These are phyloP conservation scores for Phalaenopsis aphrodite DNA, from an alignment of 106 monocot species.

Conservation along the genomic window DNA sequence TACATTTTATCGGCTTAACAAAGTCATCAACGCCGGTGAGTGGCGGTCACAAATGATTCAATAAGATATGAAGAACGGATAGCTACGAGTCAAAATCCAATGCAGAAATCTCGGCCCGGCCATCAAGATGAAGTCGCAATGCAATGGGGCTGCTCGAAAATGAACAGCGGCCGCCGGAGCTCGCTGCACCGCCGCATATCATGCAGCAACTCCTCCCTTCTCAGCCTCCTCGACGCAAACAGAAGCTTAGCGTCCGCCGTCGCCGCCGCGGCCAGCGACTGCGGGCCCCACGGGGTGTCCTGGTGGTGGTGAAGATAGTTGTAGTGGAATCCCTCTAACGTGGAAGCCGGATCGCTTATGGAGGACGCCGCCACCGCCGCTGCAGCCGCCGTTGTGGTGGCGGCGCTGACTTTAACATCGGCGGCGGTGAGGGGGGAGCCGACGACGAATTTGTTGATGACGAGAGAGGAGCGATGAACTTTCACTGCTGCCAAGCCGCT, in stretches of 20 bases:
- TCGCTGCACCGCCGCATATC: constrained; percentile 76
- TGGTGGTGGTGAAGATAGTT: neutral
- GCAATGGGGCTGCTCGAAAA: constrained; percentile 89
- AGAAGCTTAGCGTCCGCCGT: constrained; percentile 38
- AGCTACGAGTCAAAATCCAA: neutral
- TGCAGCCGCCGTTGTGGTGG: constrained; percentile 26
- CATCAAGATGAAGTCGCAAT: constrained; percentile 47
- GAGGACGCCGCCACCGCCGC: constrained; percentile 46
- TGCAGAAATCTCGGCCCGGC: neutral
- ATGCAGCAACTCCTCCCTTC: constrained; percentile 56
- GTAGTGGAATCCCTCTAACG: neutral
- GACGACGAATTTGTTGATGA: constrained; percentile 91
- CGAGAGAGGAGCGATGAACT: constrained; percentile 64
- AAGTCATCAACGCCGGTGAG: neutral
- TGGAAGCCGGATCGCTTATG: constrained; percentile 12
- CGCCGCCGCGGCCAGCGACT: constrained; percentile 1
- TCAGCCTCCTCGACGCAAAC: constrained; percentile 51
- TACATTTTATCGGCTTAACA: neutral
- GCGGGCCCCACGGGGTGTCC: constrained; percentile 6
- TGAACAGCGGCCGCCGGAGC: constrained; percentile 66
- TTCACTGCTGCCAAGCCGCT: constrained; percentile 35
- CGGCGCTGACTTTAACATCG: neutral
- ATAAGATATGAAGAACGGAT: neutral
- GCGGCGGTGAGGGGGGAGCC: constrained; percentile 6
- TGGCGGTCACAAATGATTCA: neutral